Evolutionary conservation across 2,329 filamentous ascomycete genomes (phyloP), one percentile per base, ranked within the genome.

Genomic region (Nemania abortiva): DNA sequence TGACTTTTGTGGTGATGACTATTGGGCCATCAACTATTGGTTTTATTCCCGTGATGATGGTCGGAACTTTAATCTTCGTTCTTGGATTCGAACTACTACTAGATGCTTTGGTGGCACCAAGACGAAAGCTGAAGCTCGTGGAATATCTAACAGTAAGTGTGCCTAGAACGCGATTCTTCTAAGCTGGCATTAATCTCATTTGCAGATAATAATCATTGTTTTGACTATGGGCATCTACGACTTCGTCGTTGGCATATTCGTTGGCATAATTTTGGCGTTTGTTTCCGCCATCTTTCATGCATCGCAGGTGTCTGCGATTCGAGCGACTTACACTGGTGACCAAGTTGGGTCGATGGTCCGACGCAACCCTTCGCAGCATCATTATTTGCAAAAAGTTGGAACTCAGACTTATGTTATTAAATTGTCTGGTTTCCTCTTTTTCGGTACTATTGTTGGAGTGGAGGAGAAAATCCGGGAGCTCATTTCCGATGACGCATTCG

Each of bases 221-320:
- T 83, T 98, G 22, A 93, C 97, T 47, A 99, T 99, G 96, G 96
- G 96, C 1, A 90, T 94, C 10, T 95, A 97, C 82, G 96, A 99
- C 80, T 99, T 99, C 77, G 96, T 99, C 3, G 89, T 94, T 31
- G 96, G 96, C 22, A 98, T 99, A 53, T 90, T 96, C 11, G 88
- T 97, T 34, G 96, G 96, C 4, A 97, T 99, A 63, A 86, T 97
- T 1, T 85, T 99, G 53, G 96, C 96, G 0, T 98, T 97, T 77
- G 87, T 97, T 27, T 95, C 93, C 54, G 92, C 97, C 71, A 93
- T 97, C 31, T 90, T 98, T 29, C 95, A 98, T 79, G 95, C 94
- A 10, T 97, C 96, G 1, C 89, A 92, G 63, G 92, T 97, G 37
- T 94, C 95, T 1, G 94, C 96, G 18, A 92, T 99, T 56, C 89